These are phyloP conservation scores for Reticulascus tulasneorum DNA, from an alignment of 2,329 filamentous ascomycete genomes.

Conservation along the genomic window DNA sequence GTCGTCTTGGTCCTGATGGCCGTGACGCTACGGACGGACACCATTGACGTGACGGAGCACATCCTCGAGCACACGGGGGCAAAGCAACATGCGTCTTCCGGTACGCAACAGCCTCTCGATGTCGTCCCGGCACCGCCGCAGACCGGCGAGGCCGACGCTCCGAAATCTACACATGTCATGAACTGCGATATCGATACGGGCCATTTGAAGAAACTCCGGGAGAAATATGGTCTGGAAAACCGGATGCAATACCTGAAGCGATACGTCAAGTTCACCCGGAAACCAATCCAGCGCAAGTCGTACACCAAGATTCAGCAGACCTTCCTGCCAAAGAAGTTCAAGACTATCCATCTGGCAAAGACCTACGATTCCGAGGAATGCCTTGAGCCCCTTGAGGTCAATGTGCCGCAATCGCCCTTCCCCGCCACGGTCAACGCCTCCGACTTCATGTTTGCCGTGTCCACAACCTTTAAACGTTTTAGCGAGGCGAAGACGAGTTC, in stretches of 20 bases:
- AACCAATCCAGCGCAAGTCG: conserved; percentile 44
- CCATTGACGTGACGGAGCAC: conserved; percentile 33
- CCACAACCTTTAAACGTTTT: conserved; percentile 53
- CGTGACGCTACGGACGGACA: conserved; percentile 36
- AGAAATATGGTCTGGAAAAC: conserved; percentile 44
- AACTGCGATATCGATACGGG: conserved; percentile 47
- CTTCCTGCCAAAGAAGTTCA: conserved; percentile 43
- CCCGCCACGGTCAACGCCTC: conserved; percentile 49
- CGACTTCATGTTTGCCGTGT: conserved; percentile 57
- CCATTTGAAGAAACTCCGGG: conserved; percentile 40
- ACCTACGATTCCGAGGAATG: conserved; percentile 39
- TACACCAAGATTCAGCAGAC: conserved; percentile 47
- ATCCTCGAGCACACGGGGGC: conserved; percentile 35
- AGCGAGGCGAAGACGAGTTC: conserved; percentile 47
- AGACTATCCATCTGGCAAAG: conserved; percentile 43
- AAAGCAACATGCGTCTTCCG: conserved; percentile 26
- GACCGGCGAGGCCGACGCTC: conserved; percentile 14
- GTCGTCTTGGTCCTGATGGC: conserved; percentile 38
- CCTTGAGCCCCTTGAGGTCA: conserved; percentile 44
- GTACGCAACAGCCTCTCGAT: conserved; percentile 22
- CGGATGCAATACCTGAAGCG: conserved; percentile 54
- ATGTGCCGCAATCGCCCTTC: conserved; percentile 46
- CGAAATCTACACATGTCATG: conserved; percentile 30
- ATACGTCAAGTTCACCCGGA: conserved; percentile 48
- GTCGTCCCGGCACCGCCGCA: conserved; percentile 16